Percentiles rank a stretch among this genome's conserved stretches.
Evolutionary conservation across 1,139 yeast species (phyloP).

Genomic region (Kurtzmaniella quercitrusa): DNA sequence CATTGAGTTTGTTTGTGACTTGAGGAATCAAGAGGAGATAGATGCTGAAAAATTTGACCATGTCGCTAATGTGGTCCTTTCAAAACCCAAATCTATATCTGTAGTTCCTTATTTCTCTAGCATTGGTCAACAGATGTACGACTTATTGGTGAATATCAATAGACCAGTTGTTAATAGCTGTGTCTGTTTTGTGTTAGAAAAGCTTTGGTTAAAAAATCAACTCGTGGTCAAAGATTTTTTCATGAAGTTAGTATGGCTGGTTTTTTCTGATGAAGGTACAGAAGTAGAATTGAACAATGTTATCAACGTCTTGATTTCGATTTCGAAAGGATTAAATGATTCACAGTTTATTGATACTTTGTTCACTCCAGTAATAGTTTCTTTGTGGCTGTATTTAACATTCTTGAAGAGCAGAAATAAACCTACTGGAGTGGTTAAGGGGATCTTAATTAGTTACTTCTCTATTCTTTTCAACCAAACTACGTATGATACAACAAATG

Average conservation of each 20-base stretch:
- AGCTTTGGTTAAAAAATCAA: conserved; percentile 49
- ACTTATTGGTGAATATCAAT: conserved; percentile 54
- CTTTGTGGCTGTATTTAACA: conserved; percentile 61
- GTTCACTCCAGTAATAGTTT: conserved; percentile 40
- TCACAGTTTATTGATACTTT: conserved; percentile 38
- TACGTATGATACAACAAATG: conserved; percentile 3
- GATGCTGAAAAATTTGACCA: conserved; percentile 61
- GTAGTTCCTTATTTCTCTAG: conserved; percentile 48
- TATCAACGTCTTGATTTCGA: conserved; percentile 61
- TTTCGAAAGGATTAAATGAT: conserved; percentile 50
- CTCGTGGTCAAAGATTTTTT: conserved; percentile 58
- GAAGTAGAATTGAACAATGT: conserved; percentile 56
- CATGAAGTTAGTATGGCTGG: conserved; percentile 49
- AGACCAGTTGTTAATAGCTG: conserved; percentile 60
- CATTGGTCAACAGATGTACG: conserved; percentile 58
- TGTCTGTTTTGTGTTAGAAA: conserved; percentile 50
- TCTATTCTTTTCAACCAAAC: conserved; percentile 31
- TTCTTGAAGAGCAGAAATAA: conserved; percentile 41
- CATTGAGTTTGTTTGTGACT: conserved; percentile 73
- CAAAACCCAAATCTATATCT: conserved; percentile 52
- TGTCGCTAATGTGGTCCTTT: conserved; percentile 56
- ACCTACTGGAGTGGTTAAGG: conserved; percentile 40
- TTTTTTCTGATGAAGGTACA: conserved; percentile 9
- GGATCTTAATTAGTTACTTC: conserved; percentile 46
- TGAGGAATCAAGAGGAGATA: conserved; percentile 68